Conservation (phyloP, 371 early-diverging fungal genomes). For the Mucor piriformis region DNA sequence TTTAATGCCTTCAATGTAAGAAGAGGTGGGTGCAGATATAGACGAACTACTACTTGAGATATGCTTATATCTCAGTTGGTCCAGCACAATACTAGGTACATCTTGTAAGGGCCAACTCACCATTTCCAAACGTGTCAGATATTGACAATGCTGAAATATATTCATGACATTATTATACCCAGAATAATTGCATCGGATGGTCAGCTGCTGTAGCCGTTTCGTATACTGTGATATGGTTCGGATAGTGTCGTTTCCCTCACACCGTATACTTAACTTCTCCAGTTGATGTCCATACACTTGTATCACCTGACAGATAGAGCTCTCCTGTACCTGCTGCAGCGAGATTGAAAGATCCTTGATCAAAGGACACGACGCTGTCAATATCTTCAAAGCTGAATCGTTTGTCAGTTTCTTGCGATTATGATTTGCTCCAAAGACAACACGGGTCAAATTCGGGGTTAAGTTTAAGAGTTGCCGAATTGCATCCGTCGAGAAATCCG, state of each 20-base stretch:
- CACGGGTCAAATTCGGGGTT: constrained; percentile 28
- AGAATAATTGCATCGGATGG: constrained; percentile 26
- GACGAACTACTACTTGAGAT: not conserved
- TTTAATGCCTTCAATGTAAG: constrained; percentile 12
- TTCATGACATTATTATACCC: constrained; percentile 19
- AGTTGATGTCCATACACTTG: constrained; percentile 32
- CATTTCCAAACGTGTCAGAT: constrained; percentile 35
- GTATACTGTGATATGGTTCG: constrained; percentile 35
- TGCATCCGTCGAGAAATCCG: constrained; percentile 43
- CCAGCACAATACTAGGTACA: constrained; percentile 35
- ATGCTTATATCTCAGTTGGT: constrained; percentile 1
- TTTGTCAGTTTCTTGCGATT: constrained; percentile 40
- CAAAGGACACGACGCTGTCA: constrained; percentile 27
- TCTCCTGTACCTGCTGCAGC: constrained; percentile 44
- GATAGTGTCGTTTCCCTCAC: constrained; percentile 33
- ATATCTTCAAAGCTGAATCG: constrained; percentile 27
- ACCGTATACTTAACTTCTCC: constrained; percentile 31
- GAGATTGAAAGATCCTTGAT: constrained; percentile 35
- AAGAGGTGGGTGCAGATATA: not conserved
- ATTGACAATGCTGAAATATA: constrained; percentile 30
- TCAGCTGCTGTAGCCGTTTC: constrained; percentile 24
- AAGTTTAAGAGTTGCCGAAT: constrained; percentile 25
- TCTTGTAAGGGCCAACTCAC: constrained; percentile 43
- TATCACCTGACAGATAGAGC: constrained; percentile 31
- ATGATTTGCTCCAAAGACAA: constrained; percentile 47